Conservation (phyloP, 2,329 filamentous ascomycete species). For the Trichoderma pleuroti region DNA sequence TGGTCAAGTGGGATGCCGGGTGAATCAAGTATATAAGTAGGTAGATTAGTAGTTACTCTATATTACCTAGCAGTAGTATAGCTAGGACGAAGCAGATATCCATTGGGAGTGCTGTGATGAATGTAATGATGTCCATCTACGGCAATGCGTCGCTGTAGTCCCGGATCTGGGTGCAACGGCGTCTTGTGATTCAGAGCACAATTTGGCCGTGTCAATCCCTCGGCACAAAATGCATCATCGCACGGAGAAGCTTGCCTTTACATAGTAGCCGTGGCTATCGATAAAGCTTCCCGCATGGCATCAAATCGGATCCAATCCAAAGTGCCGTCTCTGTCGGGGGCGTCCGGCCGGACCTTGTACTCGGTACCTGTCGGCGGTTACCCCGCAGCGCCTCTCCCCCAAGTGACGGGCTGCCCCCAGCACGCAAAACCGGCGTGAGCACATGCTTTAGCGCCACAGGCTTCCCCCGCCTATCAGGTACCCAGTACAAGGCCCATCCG, state of each 20-base stretch:
- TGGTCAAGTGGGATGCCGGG: not conserved
- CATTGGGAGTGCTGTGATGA: not conserved
- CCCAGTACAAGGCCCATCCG: slow-evolving; percentile 24
- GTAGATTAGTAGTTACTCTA: not conserved
- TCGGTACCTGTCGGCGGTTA: slow-evolving; percentile 3
- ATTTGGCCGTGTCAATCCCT: not conserved
- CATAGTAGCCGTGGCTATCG: not conserved
- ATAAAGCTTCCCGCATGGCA: not conserved
- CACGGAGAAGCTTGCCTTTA: not conserved
- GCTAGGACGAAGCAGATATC: not conserved
- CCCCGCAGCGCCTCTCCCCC: slow-evolving; percentile 6
- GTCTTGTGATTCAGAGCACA: not conserved
- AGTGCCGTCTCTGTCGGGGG: not conserved
- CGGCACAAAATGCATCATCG: not conserved
- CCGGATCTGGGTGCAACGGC: not conserved
- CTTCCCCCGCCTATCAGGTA: slow-evolving; percentile 1
- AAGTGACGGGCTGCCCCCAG: not conserved
- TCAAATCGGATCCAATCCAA: not conserved
- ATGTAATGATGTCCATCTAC: not conserved
- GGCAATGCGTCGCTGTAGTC: not conserved
- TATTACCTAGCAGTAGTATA: too few species aligned
- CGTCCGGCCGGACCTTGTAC: not conserved
- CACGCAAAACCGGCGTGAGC: not conserved
- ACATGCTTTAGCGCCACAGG: slow-evolving; percentile 10
- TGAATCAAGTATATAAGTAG: not conserved